Evolutionary conservation across 2,329 filamentous ascomycete species (phyloP).

Genomic region (Fusarium sp.): DNA sequence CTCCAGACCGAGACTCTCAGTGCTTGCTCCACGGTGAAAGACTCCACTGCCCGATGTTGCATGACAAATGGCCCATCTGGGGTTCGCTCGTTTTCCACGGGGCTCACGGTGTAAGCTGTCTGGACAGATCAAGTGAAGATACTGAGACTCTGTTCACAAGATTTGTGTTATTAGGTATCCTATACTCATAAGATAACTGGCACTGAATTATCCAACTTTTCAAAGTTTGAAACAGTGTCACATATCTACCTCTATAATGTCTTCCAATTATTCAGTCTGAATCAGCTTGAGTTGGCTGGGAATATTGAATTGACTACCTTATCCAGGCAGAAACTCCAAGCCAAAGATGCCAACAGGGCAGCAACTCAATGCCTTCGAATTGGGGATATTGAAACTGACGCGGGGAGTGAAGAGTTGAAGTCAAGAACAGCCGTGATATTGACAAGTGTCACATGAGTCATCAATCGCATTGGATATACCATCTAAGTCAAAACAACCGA

Average conservation of each 20-base stretch:
- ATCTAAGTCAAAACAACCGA: not conserved
- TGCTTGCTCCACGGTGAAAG: constrained; percentile 2
- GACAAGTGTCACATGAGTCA: not conserved
- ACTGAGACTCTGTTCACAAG: not conserved
- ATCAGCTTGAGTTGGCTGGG: not conserved
- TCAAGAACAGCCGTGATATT: not conserved
- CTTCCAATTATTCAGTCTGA: not conserved
- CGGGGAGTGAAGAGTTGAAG: not conserved
- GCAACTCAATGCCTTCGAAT: not conserved
- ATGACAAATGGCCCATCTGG: constrained; percentile 39
- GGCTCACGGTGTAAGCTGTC: constrained; percentile 7
- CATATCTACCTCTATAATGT: not conserved
- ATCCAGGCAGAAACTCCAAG: not conserved
- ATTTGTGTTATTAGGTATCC: not conserved
- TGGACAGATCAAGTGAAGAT: not conserved
- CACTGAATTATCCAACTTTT: not conserved
- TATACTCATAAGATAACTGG: not conserved
- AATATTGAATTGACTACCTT: not conserved
- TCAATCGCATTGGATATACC: not conserved
- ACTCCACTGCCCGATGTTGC: constrained; percentile 21
- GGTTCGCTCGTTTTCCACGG: constrained; percentile 35
- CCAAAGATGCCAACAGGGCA: not conserved
- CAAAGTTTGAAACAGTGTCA: not conserved
- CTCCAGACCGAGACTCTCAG: constrained; percentile 12
- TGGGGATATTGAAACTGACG: not conserved